phyloP scores from a whole-genome alignment of 2,329 filamentous ascomycete species.

The Tolypocladium tropicale region DNA sequence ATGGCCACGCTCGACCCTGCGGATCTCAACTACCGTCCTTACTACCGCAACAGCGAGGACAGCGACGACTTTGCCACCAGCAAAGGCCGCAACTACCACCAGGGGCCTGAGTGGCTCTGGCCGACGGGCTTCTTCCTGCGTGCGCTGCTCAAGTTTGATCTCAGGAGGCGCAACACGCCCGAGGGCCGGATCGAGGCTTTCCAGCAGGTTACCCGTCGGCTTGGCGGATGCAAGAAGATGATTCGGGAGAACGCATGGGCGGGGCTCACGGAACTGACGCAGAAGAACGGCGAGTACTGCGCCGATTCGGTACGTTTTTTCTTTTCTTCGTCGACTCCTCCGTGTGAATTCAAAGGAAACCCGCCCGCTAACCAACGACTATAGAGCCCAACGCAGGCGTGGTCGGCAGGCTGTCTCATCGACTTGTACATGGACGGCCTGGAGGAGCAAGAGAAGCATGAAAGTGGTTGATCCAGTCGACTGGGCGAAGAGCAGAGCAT shows the following conservation, averaged over 20 bases:
- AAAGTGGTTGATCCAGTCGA: neutral
- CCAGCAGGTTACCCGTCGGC: conserved; percentile 81
- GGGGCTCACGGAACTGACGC: conserved; percentile 84
- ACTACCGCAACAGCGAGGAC: conserved; percentile 94
- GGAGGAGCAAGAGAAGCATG: conserved; percentile 34
- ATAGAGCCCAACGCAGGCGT: conserved; percentile 87
- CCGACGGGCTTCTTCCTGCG: conserved; percentile 92
- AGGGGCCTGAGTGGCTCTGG: conserved; percentile 98
- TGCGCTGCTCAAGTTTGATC: conserved; percentile 82
- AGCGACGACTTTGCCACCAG: conserved; percentile 81
- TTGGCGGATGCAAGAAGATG: conserved; percentile 76
- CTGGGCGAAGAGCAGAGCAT: neutral
- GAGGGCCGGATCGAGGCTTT: conserved; percentile 77
- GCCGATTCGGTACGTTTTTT: conserved; percentile 65
- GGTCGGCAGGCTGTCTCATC: conserved; percentile 90
- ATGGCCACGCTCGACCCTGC: conserved; percentile 93
- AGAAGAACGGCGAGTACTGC: conserved; percentile 78
- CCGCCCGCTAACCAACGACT: conserved; percentile 5
- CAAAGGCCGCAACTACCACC: conserved; percentile 96
- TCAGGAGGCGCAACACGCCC: conserved; percentile 49
- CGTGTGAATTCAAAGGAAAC: neutral
- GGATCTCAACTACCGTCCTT: conserved; percentile 87
- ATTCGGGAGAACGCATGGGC: conserved; percentile 78
- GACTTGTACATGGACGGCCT: conserved; percentile 91
- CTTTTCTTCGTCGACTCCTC: neutral